Conservation (phyloP, 805 yeast genomes). For the Myxozyma kluyveri region DNA sequence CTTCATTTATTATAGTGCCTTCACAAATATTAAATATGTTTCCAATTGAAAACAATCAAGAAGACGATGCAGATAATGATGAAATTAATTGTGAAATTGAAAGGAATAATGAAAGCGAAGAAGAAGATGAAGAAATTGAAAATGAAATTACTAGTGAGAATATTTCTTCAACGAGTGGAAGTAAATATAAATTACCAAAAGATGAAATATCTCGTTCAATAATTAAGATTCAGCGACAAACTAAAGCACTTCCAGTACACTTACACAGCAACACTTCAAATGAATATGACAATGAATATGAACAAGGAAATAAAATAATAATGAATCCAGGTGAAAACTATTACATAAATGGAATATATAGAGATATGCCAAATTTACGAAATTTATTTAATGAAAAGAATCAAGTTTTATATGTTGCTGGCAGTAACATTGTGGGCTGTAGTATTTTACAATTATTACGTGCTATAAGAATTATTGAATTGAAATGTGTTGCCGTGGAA, state of each 20-base stretch:
- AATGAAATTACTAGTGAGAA: neutral
- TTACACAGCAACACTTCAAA: no score
- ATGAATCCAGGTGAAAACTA: constrained; percentile 4
- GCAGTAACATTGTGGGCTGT: constrained; percentile 15
- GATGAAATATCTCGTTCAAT: neutral
- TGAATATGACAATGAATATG: neutral
- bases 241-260: constrained; percentile 1
- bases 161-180: neutral
- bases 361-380: constrained; percentile 12
- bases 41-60: constrained; percentile 4
- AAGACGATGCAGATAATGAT: neutral
- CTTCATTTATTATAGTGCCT: constrained; percentile 3
- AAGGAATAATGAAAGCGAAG: constrained; percentile 5
- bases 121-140: constrained; percentile 1
- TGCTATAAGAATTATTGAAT: constrained; percentile 3
- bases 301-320: neutral
- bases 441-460: constrained; percentile 11
- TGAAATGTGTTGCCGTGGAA: neutral
- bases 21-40: constrained; percentile 20
- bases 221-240: neutral
- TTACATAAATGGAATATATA: constrained; percentile 4
- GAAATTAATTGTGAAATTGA: neutral
- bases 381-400: constrained; percentile 5
- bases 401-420: constrained; percentile 15
- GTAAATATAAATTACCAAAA: neutral